Evolutionary conservation across 2,329 filamentous ascomycete genomes (phyloP).

Genomic region (Lizonia empirigonia): DNA sequence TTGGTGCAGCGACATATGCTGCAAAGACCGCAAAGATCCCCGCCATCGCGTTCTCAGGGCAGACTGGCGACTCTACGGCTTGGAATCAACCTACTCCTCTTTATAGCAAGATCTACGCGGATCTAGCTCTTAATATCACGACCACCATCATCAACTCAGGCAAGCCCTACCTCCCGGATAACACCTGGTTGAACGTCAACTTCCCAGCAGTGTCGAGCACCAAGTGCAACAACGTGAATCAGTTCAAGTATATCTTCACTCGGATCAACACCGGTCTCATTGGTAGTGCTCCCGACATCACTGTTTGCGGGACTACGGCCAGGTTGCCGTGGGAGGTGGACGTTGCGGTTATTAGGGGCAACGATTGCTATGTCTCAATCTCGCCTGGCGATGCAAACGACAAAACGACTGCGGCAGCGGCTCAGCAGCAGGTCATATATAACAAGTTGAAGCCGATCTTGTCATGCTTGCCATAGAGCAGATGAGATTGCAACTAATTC

Average conservation of each 20-base stretch:
- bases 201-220: conserved; percentile 60
- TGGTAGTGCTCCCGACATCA: conserved; percentile 57
- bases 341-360: conserved; percentile 56
- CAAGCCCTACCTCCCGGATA: conserved; percentile 66
- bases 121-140: conserved; percentile 65
- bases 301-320: conserved; percentile 58
- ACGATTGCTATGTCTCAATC: conserved; percentile 64
- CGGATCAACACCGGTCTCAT: conserved; percentile 58
- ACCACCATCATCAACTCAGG: conserved; percentile 61
- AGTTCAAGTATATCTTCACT: conserved; percentile 69
- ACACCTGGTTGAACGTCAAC: conserved; percentile 72
- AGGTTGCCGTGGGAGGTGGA: conserved; percentile 64
- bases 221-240: conserved; percentile 57
- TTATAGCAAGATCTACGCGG: conserved; percentile 66
- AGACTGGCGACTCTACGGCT: conserved; percentile 55
- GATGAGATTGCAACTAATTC: no score
- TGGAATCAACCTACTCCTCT: conserved; percentile 59
- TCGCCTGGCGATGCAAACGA: conserved; percentile 66
- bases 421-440: conserved; percentile 32
- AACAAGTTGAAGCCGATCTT: conserved; percentile 37
- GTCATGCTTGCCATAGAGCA: conserved; percentile 23
- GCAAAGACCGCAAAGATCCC: conserved; percentile 61
- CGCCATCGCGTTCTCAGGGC: conserved; percentile 70
- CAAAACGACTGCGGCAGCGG: conserved; percentile 64
- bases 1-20: conserved; percentile 68